Conservation (phyloP, 2,329 filamentous ascomycete species). For the Nakataea oryzae region DNA sequence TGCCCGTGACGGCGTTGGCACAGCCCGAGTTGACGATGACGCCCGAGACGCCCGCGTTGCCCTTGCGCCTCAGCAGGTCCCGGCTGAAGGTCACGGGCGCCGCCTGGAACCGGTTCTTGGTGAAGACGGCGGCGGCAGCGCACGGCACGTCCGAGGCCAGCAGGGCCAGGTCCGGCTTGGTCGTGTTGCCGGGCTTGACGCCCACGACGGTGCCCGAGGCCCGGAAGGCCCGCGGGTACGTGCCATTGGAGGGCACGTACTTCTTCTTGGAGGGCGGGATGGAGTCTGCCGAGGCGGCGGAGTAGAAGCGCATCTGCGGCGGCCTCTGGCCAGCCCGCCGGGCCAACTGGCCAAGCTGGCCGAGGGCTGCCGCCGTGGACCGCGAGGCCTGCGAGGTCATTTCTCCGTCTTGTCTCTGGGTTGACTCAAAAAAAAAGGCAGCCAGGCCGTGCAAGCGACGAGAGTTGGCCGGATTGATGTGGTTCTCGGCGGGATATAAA, state of each 20-base stretch:
- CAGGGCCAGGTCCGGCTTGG: constrained; percentile 81
- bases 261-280: constrained; percentile 77
- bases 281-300: constrained; percentile 43
- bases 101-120: constrained; percentile 96
- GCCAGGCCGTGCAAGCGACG: neutral
- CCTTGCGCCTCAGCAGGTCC: constrained; percentile 55
- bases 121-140: constrained; percentile 85
- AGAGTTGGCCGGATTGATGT: neutral
- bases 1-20: constrained; percentile 93
- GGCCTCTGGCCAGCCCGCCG: neutral
- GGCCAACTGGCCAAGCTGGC: constrained; percentile 1
- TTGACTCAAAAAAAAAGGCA: neutral
- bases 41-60: constrained; percentile 61
- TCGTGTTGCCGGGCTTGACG: constrained; percentile 87
- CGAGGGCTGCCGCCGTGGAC: neutral
- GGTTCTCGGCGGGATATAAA: neutral
- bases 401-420: neutral
- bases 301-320: constrained; percentile 35
- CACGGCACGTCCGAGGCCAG: constrained; percentile 80
- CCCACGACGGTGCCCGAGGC: constrained; percentile 84
- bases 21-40: constrained; percentile 93
- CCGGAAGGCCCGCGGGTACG: constrained; percentile 82
- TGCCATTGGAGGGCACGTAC: constrained; percentile 76
- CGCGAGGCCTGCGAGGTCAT: neutral
- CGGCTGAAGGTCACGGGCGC: constrained; percentile 84